Percentiles rank a stretch among this genome's conserved stretches.
phyloP scores from a whole-genome alignment of 2,329 filamentous ascomycete genomes.

The Sporothrix phasma region DNA sequence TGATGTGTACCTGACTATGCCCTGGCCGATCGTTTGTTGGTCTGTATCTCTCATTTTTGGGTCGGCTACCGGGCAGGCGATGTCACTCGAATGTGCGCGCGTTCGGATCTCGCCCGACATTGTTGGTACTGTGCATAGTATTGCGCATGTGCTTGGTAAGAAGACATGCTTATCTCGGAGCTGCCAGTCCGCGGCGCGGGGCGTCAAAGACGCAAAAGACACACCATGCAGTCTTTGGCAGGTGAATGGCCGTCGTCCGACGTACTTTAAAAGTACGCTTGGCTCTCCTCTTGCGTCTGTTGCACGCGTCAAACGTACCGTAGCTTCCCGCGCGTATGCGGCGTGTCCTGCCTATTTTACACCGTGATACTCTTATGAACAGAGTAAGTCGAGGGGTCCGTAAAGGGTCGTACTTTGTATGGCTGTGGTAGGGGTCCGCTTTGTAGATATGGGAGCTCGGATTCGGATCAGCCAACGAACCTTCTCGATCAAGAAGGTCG shows the following conservation, averaged over 20 bases:
- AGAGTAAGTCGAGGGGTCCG: too few relatives aligned
- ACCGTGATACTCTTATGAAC: too few relatives aligned
- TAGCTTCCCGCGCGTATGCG: neutral
- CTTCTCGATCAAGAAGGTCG: constrained; percentile 11
- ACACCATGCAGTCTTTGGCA: neutral
- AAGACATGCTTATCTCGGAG: neutral
- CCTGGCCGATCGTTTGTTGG: neutral
- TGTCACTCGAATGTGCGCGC: neutral
- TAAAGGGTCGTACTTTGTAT: neutral
- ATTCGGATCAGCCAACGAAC: constrained; percentile 6
- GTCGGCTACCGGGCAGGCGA: too few relatives aligned
- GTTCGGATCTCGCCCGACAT: too few relatives aligned
- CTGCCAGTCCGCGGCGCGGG: neutral
- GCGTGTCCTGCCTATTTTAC: too few relatives aligned
- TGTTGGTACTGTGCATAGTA: too few relatives aligned
- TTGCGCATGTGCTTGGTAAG: too few relatives aligned
- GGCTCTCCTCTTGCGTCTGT: too few relatives aligned
- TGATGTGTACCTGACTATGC: neutral
- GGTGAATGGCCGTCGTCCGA: neutral
- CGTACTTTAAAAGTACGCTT: too few relatives aligned
- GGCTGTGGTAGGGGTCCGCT: neutral
- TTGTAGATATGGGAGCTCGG: neutral
- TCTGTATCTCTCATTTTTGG: neutral
- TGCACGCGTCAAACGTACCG: too few relatives aligned
- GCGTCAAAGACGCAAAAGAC: neutral